Evolutionary conservation across 345 rosid species (phyloP).

Genomic region (Ceriops zippeliana): DNA sequence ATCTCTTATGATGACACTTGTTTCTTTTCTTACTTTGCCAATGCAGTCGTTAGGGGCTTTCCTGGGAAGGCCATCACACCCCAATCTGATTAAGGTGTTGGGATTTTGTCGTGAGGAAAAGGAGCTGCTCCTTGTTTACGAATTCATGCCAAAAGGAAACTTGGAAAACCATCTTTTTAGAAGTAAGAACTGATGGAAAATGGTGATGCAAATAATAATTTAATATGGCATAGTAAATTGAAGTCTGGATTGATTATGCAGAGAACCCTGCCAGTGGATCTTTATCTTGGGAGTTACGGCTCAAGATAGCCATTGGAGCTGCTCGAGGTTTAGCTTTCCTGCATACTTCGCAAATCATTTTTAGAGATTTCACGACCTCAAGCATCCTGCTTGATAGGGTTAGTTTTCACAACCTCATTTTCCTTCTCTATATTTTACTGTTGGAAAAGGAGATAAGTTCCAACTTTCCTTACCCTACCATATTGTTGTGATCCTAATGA

Average conservation of each 20-base stretch:
- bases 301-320: slow-evolving; percentile 70
- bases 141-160: slow-evolving; percentile 75
- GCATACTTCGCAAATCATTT: slow-evolving; percentile 70
- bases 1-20: not conserved
- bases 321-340: slow-evolving; percentile 72
- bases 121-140: slow-evolving; percentile 71
- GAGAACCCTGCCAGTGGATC: slow-evolving; percentile 51
- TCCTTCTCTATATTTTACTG: no score
- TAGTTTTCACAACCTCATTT: slow-evolving; percentile 16
- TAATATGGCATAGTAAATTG: slow-evolving; percentile 1
- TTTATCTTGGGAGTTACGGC: slow-evolving; percentile 72
- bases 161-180: slow-evolving; percentile 72
- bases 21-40: not conserved
- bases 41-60: slow-evolving; percentile 76
- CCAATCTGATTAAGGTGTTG: slow-evolving; percentile 64
- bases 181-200: slow-evolving; percentile 41
- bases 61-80: slow-evolving; percentile 76
- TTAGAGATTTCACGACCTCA: slow-evolving; percentile 74
- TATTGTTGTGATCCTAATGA: no score
- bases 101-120: slow-evolving; percentile 78
- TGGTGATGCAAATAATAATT: not conserved
- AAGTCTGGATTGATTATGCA: slow-evolving; percentile 19
- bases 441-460: no score
- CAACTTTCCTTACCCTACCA: no score
- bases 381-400: slow-evolving; percentile 78